phyloP scores from a whole-genome alignment of 2,329 filamentous ascomycete species.

The Chaetothyriales sp. region DNA sequence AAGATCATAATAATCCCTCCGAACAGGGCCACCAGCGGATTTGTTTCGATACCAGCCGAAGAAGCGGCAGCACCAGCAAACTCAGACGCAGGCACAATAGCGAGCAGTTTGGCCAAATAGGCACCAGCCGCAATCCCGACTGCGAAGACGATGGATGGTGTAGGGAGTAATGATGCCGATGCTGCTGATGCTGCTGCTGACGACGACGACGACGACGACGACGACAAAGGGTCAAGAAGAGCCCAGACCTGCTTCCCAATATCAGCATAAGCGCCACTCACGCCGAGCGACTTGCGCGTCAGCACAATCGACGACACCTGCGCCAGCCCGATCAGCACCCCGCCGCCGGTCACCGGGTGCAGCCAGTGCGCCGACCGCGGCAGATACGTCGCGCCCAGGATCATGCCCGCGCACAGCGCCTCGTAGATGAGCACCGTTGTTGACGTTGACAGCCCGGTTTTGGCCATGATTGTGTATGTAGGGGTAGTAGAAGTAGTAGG shows the following conservation, averaged over 20 bases:
- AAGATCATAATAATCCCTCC: constrained; percentile 46
- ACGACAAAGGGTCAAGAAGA: not conserved
- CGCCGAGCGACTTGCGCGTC: constrained; percentile 41
- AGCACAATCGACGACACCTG: constrained; percentile 42
- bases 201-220: not conserved
- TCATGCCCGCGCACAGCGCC: constrained; percentile 22
- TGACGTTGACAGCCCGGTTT: not conserved
- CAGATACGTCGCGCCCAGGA: constrained; percentile 16
- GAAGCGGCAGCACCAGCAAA: constrained; percentile 19
- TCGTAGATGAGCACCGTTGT: constrained; percentile 29
- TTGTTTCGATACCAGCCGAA: not conserved
- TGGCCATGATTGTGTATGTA: not conserved
- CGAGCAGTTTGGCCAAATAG: constrained; percentile 9
- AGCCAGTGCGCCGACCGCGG: constrained; percentile 18
- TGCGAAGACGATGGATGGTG: constrained; percentile 36
- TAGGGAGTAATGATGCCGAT: constrained; percentile 21
- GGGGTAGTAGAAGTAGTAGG: not conserved
- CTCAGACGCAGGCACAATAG: constrained; percentile 3
- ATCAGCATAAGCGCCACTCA: constrained; percentile 48
- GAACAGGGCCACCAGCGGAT: constrained; percentile 25
- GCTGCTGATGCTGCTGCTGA: constrained; percentile 3
- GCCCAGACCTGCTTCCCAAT: constrained; percentile 35
- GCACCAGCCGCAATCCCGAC: constrained; percentile 32
- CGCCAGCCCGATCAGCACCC: constrained; percentile 41
- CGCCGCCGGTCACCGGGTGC: constrained; percentile 39